Evolutionary conservation across 78 protist genomes (phyloP).

Genomic region (slime mould (Dictyostelium discoideum)): DNA sequence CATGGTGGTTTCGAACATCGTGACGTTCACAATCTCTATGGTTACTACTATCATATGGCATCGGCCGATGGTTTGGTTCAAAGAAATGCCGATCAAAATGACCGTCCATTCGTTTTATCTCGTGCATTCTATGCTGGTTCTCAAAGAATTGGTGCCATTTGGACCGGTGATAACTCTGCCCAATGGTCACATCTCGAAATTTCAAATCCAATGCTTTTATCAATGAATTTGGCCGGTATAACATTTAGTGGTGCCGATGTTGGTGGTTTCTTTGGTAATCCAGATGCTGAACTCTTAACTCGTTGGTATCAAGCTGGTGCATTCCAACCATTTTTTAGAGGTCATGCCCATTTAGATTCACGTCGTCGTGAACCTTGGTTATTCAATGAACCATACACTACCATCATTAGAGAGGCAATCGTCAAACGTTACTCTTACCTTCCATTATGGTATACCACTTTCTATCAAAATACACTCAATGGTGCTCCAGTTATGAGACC

Average conservation of each 20-base stretch:
- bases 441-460: constrained; percentile 89
- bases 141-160: constrained; percentile 97
- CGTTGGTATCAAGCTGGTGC: constrained; percentile 98
- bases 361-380: constrained; percentile 98
- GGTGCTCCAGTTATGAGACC: constrained; percentile 94
- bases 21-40: constrained; percentile 98
- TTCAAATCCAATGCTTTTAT: constrained; percentile 93
- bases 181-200: constrained; percentile 94
- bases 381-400: constrained; percentile 88
- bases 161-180: constrained; percentile 99
- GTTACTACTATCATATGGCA: constrained; percentile 87
- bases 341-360: constrained; percentile 98
- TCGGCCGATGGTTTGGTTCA: constrained; percentile 86
- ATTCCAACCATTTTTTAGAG: constrained; percentile 99
- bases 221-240: constrained; percentile 93
- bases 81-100: constrained; percentile 78
- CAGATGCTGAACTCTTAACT: constrained; percentile 93
- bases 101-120: constrained; percentile 98
- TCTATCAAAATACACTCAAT: constrained; percentile 74
- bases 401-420: constrained; percentile 81
- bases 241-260: constrained; percentile 96
- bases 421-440: constrained; percentile 92
- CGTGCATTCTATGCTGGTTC: constrained; percentile 98
- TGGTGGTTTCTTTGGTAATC: constrained; percentile 98
- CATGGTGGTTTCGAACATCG: constrained; percentile 92